Conservation (phyloP, 2,329 filamentous ascomycete genomes). For the Penicillium hesseltinei region DNA sequence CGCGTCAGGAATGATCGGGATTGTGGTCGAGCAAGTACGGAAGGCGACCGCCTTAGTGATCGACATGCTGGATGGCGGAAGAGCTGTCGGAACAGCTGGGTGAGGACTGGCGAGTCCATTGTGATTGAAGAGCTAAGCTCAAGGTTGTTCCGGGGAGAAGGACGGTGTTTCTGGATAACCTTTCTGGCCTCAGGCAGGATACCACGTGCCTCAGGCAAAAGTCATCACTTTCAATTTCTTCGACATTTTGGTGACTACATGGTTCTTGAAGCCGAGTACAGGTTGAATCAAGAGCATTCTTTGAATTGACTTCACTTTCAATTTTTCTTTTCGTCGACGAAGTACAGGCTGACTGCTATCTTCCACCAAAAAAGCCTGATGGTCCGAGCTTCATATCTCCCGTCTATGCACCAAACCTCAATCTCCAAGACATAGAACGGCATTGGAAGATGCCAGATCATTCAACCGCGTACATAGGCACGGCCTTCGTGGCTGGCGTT, state of each 20-base stretch:
- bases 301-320: not conserved
- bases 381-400: conserved; percentile 40
- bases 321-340: not conserved
- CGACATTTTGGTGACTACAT: not conserved
- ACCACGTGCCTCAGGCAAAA: conserved; percentile 2
- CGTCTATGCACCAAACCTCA: conserved; percentile 11
- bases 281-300: not conserved
- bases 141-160: conserved; percentile 6
- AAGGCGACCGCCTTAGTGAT: conserved; percentile 45
- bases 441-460: conserved; percentile 32
- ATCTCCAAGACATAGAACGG: conserved; percentile 10
- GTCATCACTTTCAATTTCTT: not conserved
- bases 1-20: conserved; percentile 39
- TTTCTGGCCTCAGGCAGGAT: conserved; percentile 11
- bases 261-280: not conserved
- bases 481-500: conserved; percentile 75
- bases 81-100: conserved; percentile 78
- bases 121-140: conserved; percentile 10
- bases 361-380: conserved; percentile 16
- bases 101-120: conserved; percentile 81
- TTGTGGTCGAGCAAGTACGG: conserved; percentile 30
- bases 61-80: conserved; percentile 72
- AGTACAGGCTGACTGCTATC: not conserved
- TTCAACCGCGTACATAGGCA: conserved; percentile 56
- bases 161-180: conserved; percentile 17